Base-by-base conservation (phyloP, 2,329 filamentous ascomycete genomes). In the Mycosphaerella sp. region DNA sequence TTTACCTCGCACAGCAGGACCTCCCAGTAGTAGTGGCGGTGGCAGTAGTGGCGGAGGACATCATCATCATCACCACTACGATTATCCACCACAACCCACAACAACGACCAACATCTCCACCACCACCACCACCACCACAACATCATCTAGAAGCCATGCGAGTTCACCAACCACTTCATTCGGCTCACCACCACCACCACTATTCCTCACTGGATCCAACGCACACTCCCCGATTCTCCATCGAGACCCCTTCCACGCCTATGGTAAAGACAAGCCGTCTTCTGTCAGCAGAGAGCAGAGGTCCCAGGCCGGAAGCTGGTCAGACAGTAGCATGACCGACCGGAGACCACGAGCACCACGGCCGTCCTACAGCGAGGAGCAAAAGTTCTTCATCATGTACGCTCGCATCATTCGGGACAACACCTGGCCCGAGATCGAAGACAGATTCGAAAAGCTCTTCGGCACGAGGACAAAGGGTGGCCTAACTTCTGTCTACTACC, bases 321-420 rank as follows among this genome's bases (percentile, higher is more conserved):
- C 42, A 12, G 32, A 51, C 11, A 34, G 41, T 31, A 39, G 41
- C 48, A 45, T 51, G 48, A 44, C 42, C 32, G 54, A 53, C 46
- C 57, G 59, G 17, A 59, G 49, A 23, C 63, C 62, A 26, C 61
- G 64, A 39, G 51, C 65, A 4, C 62, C 65, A 7, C 57, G 65
- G 21, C 64, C 64, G 1, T 60, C 64, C 6, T 69, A 69, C 59
- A 67, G 61, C 47, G 66, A 69, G 34, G 66, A 69, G 54, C 65
- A 68, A 55, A 66, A 66, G 48, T 69, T 69, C 62, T 68, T 64
- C 51, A 62, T 67, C 59, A 67, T 66, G 62, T 67, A 62, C 51
- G 56, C 59, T 11, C 62, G 64, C 46, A 61, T 67, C 38, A 60
- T 64, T 32, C 62, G 59, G 45, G 60, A 65, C 48, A 63, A 62